A percentile compares a stretch with the other conserved stretches of the same genome.
These are phyloP conservation scores for Thermothelomyces thermophilus DNA, from an alignment of 2,329 filamentous ascomycete genomes.

Conservation along the genomic window DNA sequence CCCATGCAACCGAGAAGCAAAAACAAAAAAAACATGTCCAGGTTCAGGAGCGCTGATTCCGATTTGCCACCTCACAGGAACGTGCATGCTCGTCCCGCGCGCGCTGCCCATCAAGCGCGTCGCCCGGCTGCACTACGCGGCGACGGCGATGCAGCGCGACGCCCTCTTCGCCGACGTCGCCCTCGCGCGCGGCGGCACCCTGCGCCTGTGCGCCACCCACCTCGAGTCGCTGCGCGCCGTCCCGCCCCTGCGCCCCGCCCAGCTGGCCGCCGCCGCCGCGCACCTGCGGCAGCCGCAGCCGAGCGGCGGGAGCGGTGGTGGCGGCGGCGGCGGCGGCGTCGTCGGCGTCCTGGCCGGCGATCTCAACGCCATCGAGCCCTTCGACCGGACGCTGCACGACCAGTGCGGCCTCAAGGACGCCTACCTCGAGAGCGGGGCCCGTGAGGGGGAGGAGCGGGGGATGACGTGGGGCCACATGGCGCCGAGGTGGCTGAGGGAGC, in stretches of 20 bases:
- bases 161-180: conserved; percentile 48
- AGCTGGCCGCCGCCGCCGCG: conserved; percentile 39
- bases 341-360: conserved; percentile 48
- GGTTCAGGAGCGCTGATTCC: too few species aligned
- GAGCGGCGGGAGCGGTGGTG: background rate
- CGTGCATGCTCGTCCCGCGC: conserved; percentile 46
- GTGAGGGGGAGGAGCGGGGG: conserved; percentile 44
- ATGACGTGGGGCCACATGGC: conserved; percentile 55
- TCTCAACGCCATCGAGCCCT: conserved; percentile 51
- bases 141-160: conserved; percentile 46
- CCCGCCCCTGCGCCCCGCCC: conserved; percentile 42
- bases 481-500: conserved; percentile 32
- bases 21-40: background rate
- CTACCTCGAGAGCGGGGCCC: conserved; percentile 44
- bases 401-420: conserved; percentile 46
- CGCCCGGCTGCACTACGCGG: conserved; percentile 46
- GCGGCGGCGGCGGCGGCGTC: conserved; percentile 20
- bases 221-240: conserved; percentile 47
- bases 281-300: conserved; percentile 35
- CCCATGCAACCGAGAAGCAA: too few species aligned
- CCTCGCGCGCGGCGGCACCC: conserved; percentile 24
- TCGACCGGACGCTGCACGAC: conserved; percentile 41
- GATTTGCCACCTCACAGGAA: too few species aligned
- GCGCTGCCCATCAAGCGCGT: conserved; percentile 37
- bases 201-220: conserved; percentile 51